Conservation (phyloP, 31 red algal genomes). For the Pterothamnion heteromorphum region DNA sequence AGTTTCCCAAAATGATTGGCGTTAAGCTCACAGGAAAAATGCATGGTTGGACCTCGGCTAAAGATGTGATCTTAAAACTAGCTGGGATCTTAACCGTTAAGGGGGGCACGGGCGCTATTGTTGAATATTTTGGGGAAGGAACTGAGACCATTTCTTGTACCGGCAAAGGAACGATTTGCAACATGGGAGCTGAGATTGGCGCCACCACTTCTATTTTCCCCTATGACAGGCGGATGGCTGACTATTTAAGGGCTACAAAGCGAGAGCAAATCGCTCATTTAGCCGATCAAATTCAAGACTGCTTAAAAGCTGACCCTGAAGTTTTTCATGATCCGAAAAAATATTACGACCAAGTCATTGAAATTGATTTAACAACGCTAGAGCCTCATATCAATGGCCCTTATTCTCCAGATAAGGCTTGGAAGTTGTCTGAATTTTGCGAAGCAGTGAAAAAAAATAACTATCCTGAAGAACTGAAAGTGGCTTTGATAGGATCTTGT, state of each 20-base stretch:
- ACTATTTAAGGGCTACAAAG: constrained; percentile 85
- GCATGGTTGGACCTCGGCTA: constrained; percentile 86
- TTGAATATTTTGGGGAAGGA: constrained; percentile 98
- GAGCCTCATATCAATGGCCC: constrained; percentile 98
- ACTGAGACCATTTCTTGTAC: constrained; percentile 96
- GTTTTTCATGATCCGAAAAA: too few species aligned
- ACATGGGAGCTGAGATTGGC: constrained; percentile 99
- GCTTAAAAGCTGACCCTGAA: constrained; percentile 82
- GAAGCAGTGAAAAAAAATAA: constrained; percentile 72
- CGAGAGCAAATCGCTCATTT: constrained; percentile 72
- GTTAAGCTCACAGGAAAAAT: constrained; percentile 92
- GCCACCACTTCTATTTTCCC: constrained; percentile 98
- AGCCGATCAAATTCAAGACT: constrained; percentile 68
- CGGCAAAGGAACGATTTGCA: constrained; percentile 98
- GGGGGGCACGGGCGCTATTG: constrained; percentile 98
- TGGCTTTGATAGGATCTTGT: constrained; percentile 91
- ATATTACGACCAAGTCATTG: constrained; percentile 97
- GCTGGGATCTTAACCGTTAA: constrained; percentile 98
- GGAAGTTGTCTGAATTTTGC: constrained; percentile 78
- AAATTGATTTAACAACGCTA: constrained; percentile 83
- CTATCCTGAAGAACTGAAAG: constrained; percentile 81
- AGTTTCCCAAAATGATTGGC: constrained; percentile 94
- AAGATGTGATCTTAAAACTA: constrained; percentile 97
- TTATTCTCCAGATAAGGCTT: constrained; percentile 95
- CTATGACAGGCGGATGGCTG: constrained; percentile 89